Evolutionary conservation across 352 stramenopile species (phyloP), one percentile per base, ranked within the genome.

Genomic region (Elongisporangium prolatum): DNA sequence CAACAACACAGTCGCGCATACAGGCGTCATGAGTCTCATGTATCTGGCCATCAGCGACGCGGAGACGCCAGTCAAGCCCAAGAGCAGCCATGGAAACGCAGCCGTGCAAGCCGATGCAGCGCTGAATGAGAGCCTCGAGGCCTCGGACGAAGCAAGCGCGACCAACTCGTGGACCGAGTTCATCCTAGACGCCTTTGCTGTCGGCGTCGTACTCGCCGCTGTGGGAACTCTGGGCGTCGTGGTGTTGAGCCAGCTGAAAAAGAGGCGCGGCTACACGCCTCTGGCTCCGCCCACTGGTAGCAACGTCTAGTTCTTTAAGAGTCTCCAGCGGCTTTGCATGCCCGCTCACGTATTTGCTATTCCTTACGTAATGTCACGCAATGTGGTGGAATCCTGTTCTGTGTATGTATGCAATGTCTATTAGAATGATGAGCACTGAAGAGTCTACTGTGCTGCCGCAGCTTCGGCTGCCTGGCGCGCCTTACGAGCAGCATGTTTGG

Each of bases 1-100:
- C 71, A 91, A 93, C 77, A 91, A 88, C 70, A 91, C 83, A 37
- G 20, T 84, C 40, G 64, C 78, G 40, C 83, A 91, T 65, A 89
- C 83, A 24, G 83, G 83, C 47, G 83, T 80, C 6, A 93, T 93
- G 83, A 88, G 77, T 53, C 59, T 93, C 13, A 80, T 88, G 74
- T 93, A 91, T 71, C 54, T 93, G 50, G 83, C 79, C 25, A 65
- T 91, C 13, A 78, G 75, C 52, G 80, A 93, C 57, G 80, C 86
- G 48, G 54, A n/a, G 37, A 50, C 16, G 60, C 40, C 40, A 6
- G 28, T 38, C 28, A 38, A 38, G 34, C 0, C 11, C 34, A 44
- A 44, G 34, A 44, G 34, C 34, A 44, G 34, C 34, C 34, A 47
- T 10, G 48, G 22, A 6, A 38, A 18, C 16, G 40, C 49, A 9